phyloP scores from a whole-genome alignment of 768 basidiomycete genomes.

The Leccinum incarnatum region DNA sequence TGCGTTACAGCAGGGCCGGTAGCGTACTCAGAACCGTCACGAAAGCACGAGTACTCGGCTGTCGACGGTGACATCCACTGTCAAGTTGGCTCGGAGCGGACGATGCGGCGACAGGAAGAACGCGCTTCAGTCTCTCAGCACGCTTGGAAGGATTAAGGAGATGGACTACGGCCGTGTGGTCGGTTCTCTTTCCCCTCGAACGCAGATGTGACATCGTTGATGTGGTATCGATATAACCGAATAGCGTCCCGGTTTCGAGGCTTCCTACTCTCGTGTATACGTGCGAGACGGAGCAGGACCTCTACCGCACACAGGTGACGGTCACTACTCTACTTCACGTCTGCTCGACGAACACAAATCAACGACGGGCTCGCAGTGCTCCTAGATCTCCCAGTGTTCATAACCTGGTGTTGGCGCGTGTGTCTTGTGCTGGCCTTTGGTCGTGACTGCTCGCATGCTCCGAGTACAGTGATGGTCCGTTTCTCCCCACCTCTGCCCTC shows the following conservation, averaged over 20 bases:
- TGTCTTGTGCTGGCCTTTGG: background rate
- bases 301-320: slow-evolving; percentile 58
- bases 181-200: slow-evolving; percentile 9
- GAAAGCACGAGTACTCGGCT: no score
- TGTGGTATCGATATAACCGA: background rate
- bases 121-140: slow-evolving; percentile 51
- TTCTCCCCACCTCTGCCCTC: no score
- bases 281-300: slow-evolving; percentile 71
- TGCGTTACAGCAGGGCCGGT: background rate
- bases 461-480: no score
- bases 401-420: background rate
- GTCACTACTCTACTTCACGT: slow-evolving; percentile 36
- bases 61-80: no score
- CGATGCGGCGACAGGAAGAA: slow-evolving; percentile 54
- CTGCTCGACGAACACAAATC: background rate
- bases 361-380: slow-evolving; percentile 46
- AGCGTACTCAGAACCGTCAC: no score
- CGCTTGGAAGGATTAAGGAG: slow-evolving; percentile 54
- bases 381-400: slow-evolving; percentile 22
- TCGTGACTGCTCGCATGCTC: background rate
- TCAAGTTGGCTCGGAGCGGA: no score
- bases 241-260: slow-evolving; percentile 59
- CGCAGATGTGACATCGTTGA: no score
- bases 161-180: slow-evolving; percentile 81
- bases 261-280: slow-evolving; percentile 54